These are phyloP conservation scores for Blumeria hordei DNA, from an alignment of 2,329 filamentous ascomycete genomes.

Conservation along the genomic window DNA sequence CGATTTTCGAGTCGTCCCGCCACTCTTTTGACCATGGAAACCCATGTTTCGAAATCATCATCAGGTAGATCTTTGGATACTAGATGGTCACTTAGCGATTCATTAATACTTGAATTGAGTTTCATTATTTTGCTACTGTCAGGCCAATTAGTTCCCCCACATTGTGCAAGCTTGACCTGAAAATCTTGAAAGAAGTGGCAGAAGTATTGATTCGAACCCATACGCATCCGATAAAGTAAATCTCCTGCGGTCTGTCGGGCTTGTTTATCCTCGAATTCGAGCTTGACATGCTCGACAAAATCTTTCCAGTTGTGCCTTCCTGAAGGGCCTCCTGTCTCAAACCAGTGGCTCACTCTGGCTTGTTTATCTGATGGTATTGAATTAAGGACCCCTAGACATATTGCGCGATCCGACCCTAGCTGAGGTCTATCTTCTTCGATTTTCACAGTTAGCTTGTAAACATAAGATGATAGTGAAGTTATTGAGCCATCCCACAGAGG, in stretches of 20 bases:
- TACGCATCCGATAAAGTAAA: not conserved
- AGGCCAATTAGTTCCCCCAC: not conserved
- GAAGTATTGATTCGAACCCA: not conserved
- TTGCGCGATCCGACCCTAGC: not conserved
- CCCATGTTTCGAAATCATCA: not conserved
- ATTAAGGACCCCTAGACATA: not conserved
- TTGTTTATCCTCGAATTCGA: not conserved
- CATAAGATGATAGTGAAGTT: not conserved
- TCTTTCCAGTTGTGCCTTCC: not conserved
- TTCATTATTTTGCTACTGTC: not conserved
- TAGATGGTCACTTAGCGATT: not conserved
- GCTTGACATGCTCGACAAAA: not conserved
- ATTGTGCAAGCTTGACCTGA: not conserved
- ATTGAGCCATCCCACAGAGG: not conserved
- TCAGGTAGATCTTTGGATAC: not conserved
- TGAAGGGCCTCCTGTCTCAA: not conserved
- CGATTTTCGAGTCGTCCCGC: not conserved
- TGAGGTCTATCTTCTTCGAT: not conserved
- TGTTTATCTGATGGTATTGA: not conserved
- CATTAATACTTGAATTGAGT: not conserved
- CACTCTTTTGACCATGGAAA: not conserved
- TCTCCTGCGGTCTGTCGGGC: not conserved
- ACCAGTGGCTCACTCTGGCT: not conserved
- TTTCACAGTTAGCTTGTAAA: not conserved
- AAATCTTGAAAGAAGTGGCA: not conserved